Evolutionary conservation across 495 filamentous ascomycete genomes (phyloP).

Genomic region (Penicillium canariense): DNA sequence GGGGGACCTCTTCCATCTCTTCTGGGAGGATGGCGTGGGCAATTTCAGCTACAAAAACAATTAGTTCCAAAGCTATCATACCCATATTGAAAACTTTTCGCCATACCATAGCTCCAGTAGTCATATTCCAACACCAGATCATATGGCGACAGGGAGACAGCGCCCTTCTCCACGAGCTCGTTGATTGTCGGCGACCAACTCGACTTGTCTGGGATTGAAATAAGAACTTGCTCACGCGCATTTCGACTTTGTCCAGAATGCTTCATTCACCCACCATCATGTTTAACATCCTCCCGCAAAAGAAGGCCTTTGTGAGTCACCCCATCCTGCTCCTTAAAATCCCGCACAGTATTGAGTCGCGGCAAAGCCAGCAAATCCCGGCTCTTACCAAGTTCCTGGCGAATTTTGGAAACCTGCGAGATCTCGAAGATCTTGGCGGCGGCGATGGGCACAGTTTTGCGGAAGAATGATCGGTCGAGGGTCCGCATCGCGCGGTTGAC

Average conservation of each 20-base stretch:
- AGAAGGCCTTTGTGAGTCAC: conserved; percentile 69
- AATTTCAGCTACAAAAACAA: conserved; percentile 64
- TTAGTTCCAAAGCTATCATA: neutral
- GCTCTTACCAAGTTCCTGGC: conserved; percentile 54
- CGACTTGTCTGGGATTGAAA: conserved; percentile 53
- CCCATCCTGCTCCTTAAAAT: conserved; percentile 47
- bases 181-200: conserved; percentile 72
- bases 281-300: conserved; percentile 64
- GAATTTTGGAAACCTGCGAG: conserved; percentile 66
- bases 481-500: conserved; percentile 73
- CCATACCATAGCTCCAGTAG: conserved; percentile 78
- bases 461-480: conserved; percentile 82
- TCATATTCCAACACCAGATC: conserved; percentile 74
- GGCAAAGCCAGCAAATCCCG: conserved; percentile 61
- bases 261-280: conserved; percentile 54
- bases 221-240: conserved; percentile 20
- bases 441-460: conserved; percentile 66
- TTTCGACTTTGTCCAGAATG: conserved; percentile 32
- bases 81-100: neutral
- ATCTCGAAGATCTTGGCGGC: conserved; percentile 76
- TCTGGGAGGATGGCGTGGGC: conserved; percentile 74
- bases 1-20: conserved; percentile 71
- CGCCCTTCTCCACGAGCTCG: conserved; percentile 63
- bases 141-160: conserved; percentile 69
- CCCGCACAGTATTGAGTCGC: conserved; percentile 55